These are phyloP conservation scores for Arabidopsis thaliana DNA, from an alignment of 345 rosid genomes.

Conservation along the genomic window DNA sequence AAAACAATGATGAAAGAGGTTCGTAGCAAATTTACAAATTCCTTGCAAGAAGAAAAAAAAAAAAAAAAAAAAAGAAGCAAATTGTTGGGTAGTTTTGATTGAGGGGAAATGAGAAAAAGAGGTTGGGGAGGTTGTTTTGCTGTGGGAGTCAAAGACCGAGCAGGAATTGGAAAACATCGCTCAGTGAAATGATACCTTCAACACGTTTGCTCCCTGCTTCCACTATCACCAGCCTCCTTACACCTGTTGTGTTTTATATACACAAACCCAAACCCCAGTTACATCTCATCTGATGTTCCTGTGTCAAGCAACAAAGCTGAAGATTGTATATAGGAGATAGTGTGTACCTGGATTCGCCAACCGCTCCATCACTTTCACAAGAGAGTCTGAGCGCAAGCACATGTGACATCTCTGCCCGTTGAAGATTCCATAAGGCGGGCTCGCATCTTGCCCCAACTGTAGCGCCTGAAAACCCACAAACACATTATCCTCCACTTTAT, in stretches of 20 bases:
- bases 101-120: slow-evolving; percentile 21
- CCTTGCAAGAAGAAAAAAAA: slow-evolving; percentile 29
- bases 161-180: slow-evolving; percentile 73
- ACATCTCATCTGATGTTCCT: neutral
- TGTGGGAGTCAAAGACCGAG: slow-evolving; percentile 56
- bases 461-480: slow-evolving; percentile 55
- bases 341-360: slow-evolving; percentile 69
- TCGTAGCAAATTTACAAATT: slow-evolving; percentile 49
- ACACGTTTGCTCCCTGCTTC: slow-evolving; percentile 92
- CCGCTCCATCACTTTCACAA: slow-evolving; percentile 84
- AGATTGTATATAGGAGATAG: neutral
- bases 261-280: neutral
- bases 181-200: slow-evolving; percentile 76
- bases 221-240: slow-evolving; percentile 73
- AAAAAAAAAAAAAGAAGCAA: slow-evolving; percentile 9
- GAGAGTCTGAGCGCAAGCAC: slow-evolving; percentile 81
- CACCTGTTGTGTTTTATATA: slow-evolving; percentile 47
- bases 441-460: slow-evolving; percentile 79
- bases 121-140: neutral
- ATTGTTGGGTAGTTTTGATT: slow-evolving; percentile 35
- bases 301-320: neutral
- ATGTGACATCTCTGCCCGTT: slow-evolving; percentile 83
- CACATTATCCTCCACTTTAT: neutral
- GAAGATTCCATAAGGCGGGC: slow-evolving; percentile 52
- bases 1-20: slow-evolving; percentile 36